Conservation (phyloP, 192 early-diverging fungal species). For the Coemansia guatemalensis region DNA sequence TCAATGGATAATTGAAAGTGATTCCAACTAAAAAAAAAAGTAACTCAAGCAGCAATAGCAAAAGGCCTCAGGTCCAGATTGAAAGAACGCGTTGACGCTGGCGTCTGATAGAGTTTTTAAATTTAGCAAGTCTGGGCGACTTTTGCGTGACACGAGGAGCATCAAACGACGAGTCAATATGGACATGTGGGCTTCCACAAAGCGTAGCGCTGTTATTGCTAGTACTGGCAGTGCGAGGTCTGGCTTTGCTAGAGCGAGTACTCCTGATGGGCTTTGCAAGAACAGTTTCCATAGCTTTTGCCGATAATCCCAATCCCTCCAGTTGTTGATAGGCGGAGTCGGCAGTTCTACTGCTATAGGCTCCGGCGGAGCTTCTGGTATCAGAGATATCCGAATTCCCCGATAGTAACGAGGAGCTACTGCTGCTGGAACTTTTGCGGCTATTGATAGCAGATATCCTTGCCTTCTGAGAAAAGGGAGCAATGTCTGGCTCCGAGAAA, state of each 20-base stretch:
- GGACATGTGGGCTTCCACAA: neutral
- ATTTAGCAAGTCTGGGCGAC: neutral
- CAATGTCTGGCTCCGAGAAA: neutral
- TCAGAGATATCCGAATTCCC: neutral
- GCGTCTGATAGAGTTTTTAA: neutral
- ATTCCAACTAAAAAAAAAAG: neutral
- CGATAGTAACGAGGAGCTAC: neutral
- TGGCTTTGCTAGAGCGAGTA: conserved; percentile 1
- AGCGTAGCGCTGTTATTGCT: neutral
- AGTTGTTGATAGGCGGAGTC: neutral
- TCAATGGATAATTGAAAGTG: neutral
- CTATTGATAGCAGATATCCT: neutral
- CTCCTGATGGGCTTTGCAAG: conserved; percentile 1
- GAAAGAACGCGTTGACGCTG: conserved; percentile 4
- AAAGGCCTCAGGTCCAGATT: neutral
- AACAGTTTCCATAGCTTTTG: neutral
- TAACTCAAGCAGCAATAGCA: neutral
- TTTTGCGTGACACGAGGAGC: neutral
- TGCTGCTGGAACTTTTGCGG: neutral
- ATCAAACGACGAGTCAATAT: neutral
- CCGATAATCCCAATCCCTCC: neutral
- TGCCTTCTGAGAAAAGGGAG: neutral
- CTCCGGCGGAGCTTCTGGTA: neutral
- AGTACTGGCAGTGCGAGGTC: conserved; percentile 2
- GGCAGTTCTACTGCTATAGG: neutral